phyloP scores from a whole-genome alignment of 768 basidiomycete genomes.

The Tremella mesenterica region DNA sequence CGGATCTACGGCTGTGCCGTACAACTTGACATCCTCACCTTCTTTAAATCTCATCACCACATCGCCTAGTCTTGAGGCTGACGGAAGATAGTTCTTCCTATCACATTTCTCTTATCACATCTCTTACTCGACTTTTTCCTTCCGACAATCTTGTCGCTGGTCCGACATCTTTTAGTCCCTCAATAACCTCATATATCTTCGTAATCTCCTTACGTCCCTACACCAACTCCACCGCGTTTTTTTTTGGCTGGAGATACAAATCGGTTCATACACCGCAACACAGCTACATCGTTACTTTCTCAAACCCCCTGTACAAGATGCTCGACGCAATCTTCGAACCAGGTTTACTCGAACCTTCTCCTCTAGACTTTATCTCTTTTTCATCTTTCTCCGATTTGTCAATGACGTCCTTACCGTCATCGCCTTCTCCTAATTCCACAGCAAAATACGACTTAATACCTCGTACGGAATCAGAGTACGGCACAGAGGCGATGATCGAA shows the following conservation, averaged over 20 bases:
- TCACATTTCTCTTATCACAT: not conserved
- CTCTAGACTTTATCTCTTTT: conserved; percentile 28
- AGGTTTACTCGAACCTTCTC: conserved; percentile 27
- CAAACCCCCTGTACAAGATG: not conserved
- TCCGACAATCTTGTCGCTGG: not conserved
- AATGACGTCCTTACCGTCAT: conserved; percentile 9
- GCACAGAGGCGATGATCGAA: too few relatives aligned
- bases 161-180: conserved; percentile 1
- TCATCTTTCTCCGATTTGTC: conserved; percentile 24
- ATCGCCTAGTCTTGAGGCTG: not conserved
- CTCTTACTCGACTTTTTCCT: too few relatives aligned
- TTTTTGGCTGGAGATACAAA: not conserved
- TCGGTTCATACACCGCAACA: not conserved
- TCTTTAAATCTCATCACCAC: not conserved
- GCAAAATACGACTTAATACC: not conserved
- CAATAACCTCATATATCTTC: conserved; percentile 1
- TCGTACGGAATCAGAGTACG: too few relatives aligned
- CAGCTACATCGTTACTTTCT: not conserved
- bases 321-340: conserved; percentile 23
- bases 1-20: not conserved
- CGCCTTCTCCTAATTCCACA: not conserved
- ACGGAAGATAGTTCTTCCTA: not conserved
- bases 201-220: not conserved
- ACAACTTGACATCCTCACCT: not conserved
- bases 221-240: not conserved